A percentile compares a stretch with the other conserved stretches of the same genome.
These are phyloP conservation scores for Immersiella caudata DNA, from an alignment of 495 filamentous ascomycete species.

Conservation along the genomic window DNA sequence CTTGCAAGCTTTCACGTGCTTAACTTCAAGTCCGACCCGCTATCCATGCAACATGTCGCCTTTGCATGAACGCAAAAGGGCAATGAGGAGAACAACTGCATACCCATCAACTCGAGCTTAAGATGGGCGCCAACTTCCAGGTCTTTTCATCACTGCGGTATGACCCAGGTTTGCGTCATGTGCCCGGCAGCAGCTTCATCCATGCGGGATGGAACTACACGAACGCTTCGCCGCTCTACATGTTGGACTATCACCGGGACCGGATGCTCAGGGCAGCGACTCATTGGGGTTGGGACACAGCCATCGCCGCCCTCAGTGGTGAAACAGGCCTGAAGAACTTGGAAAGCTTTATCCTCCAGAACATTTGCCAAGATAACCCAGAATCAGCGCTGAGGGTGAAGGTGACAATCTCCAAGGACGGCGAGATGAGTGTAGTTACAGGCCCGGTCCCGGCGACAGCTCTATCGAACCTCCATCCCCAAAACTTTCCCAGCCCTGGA, in stretches of 20 bases:
- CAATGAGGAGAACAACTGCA: neutral
- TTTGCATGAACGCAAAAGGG: neutral
- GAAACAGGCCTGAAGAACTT: conserved; percentile 45
- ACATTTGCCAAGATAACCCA: conserved; percentile 29
- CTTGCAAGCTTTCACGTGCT: neutral
- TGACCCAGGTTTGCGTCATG: conserved; percentile 62
- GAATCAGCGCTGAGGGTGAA: conserved; percentile 50
- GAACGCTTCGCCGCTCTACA: conserved; percentile 72
- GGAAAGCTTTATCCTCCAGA: conserved; percentile 23
- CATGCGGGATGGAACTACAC: conserved; percentile 47
- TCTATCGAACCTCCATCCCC: conserved; percentile 58
- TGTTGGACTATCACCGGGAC: conserved; percentile 79
- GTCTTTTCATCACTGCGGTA: conserved; percentile 78
- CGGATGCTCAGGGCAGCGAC: conserved; percentile 73
- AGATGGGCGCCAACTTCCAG: conserved; percentile 48
- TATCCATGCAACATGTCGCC: neutral
- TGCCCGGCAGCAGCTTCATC: conserved; percentile 36
- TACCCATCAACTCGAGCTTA: neutral
- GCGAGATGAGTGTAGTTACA: conserved; percentile 53
- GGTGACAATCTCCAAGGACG: conserved; percentile 54
- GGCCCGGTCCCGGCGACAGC: conserved; percentile 52
- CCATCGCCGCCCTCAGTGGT: conserved; percentile 47
- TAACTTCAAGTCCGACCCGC: neutral
- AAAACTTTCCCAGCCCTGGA: conserved; percentile 40
- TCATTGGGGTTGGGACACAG: conserved; percentile 65